phyloP scores from a whole-genome alignment of 2,329 filamentous ascomycete species.

The Hypoxylon rubiginosum region DNA sequence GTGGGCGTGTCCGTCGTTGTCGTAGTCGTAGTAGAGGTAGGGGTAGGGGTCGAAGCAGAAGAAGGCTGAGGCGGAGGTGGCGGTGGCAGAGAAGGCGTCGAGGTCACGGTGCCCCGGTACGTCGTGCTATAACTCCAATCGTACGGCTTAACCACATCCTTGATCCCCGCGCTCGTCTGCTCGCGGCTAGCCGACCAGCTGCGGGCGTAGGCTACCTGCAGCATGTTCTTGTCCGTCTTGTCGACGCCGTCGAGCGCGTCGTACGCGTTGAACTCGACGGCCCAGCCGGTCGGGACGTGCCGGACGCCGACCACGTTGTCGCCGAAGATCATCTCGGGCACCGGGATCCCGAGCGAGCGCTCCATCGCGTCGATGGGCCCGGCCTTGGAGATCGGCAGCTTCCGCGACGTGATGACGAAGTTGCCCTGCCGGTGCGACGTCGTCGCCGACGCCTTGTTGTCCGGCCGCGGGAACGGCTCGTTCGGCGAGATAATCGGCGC shows the following conservation, averaged over 20 bases:
- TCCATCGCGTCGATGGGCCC: conserved; percentile 90
- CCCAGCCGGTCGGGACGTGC: conserved; percentile 82
- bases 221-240: conserved; percentile 91
- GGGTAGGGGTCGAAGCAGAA: not conserved
- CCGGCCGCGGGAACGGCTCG: conserved; percentile 68
- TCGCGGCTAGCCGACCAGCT: conserved; percentile 81
- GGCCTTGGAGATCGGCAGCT: conserved; percentile 94
- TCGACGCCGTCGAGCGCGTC: conserved; percentile 92
- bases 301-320: conserved; percentile 87
- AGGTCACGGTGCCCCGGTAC: conserved; percentile 79
- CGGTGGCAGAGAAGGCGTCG: conserved; percentile 8
- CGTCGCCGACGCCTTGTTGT: conserved; percentile 67
- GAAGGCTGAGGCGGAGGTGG: conserved; percentile 10
- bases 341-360: conserved; percentile 81
- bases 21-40: conserved; percentile 31
- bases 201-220: conserved; percentile 92
- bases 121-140: conserved; percentile 98
- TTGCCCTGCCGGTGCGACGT: conserved; percentile 69
- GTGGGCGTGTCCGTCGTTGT: not conserved
- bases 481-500: conserved; percentile 57
- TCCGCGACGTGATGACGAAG: conserved; percentile 85
- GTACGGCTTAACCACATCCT: conserved; percentile 94
- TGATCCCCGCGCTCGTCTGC: conserved; percentile 86
- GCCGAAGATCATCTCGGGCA: conserved; percentile 99
- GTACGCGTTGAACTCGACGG: conserved; percentile 83